Evolutionary conservation across 179 eudicot species (phyloP).

Genomic region (Beta corolliflora): DNA sequence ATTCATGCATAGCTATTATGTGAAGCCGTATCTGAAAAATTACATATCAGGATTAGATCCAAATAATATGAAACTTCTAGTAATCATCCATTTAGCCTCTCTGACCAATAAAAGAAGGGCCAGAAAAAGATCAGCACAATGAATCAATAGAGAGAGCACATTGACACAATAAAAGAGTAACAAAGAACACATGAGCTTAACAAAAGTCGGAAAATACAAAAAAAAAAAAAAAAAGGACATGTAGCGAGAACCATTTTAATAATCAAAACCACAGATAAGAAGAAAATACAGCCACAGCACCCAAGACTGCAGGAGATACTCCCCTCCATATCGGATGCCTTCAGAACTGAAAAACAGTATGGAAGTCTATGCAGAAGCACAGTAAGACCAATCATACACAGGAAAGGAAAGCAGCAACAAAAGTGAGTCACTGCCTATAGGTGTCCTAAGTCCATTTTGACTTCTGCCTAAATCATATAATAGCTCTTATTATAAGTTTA

Average conservation of each 20-base stretch:
- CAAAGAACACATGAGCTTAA: constrained; percentile 3
- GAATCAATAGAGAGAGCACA: constrained; percentile 8
- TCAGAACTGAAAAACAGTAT: not conserved
- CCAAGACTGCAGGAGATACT: constrained; percentile 1
- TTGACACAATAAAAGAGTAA: not conserved
- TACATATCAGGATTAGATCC: constrained; percentile 18
- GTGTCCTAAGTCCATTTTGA: not conserved
- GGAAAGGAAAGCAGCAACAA: not conserved
- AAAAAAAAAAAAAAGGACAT: not conserved
- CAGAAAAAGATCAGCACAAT: not conserved
- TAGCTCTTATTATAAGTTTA: constrained; percentile 1
- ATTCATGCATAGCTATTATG: constrained; percentile 93
- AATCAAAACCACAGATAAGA: constrained; percentile 5
- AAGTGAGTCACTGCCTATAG: not conserved
- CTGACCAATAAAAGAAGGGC: not conserved
- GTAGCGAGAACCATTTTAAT: not conserved
- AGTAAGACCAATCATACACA: not conserved
- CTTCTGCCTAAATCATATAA: not conserved
- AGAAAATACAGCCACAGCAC: constrained; percentile 7
- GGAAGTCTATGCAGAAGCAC: not conserved
- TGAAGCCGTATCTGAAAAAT: constrained; percentile 92
- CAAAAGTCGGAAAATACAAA: not conserved
- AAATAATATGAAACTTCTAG: not conserved
- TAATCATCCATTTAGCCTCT: constrained; percentile 1
- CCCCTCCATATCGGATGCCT: not conserved